phyloP scores from a whole-genome alignment of 2,329 filamentous ascomycete genomes.

The Dactylellina cionopaga region DNA sequence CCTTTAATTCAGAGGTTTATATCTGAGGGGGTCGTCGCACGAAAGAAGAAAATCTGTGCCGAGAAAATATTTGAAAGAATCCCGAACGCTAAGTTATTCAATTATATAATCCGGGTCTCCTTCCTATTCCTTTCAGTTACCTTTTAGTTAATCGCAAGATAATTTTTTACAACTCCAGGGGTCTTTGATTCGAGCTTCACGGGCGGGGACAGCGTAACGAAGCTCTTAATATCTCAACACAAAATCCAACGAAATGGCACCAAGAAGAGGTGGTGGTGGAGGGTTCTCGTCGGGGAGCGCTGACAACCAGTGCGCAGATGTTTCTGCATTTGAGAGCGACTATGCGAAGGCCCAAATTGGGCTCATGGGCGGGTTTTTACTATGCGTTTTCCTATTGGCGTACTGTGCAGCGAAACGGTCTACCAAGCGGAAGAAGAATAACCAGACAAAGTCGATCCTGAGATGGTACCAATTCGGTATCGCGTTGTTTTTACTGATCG shows the following conservation, averaged over 20 bases:
- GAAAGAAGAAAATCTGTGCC: background rate
- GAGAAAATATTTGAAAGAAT: background rate
- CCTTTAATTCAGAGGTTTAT: constrained; percentile 37
- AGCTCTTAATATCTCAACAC: no score
- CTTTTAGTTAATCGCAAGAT: no score
- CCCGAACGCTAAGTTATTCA: background rate
- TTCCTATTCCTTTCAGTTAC: no score
- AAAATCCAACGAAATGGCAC: constrained; percentile 40
- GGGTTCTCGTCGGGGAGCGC: background rate
- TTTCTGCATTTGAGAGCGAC: constrained; percentile 16
- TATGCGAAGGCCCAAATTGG: constrained; percentile 34
- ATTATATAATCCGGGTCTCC: background rate
- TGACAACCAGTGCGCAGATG: constrained; percentile 31
- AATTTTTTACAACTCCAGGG: no score
- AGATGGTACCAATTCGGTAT: constrained; percentile 46
- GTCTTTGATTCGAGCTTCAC: no score
- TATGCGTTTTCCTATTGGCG: constrained; percentile 27
- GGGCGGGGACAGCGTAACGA: no score
- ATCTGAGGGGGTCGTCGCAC: constrained; percentile 29
- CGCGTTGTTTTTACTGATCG: constrained; percentile 31
- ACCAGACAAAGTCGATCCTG: constrained; percentile 25
- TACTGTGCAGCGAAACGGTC: constrained; percentile 5
- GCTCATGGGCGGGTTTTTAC: constrained; percentile 22
- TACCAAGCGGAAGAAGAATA: constrained; percentile 34
- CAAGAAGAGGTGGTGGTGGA: constrained; percentile 24